phyloP scores from a whole-genome alignment of 495 filamentous ascomycete species.

The Neurospora sp. region DNA sequence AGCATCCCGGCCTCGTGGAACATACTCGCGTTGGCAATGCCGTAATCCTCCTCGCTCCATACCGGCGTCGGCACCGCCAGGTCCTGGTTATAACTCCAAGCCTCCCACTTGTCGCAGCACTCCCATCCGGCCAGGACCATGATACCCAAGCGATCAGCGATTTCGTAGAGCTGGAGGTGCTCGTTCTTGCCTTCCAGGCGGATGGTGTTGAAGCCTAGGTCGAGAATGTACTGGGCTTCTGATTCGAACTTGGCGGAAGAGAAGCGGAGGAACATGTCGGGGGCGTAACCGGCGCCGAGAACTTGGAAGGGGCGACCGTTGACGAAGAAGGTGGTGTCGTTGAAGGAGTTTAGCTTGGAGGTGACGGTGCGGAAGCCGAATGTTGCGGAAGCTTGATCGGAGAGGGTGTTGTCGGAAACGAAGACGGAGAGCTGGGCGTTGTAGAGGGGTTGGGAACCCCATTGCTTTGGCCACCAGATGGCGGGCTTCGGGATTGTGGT shows the following conservation, averaged over 20 bases:
- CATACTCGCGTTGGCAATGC: slow-evolving; percentile 43
- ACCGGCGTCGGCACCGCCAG: slow-evolving; percentile 25
- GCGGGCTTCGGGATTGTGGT: slow-evolving; percentile 26
- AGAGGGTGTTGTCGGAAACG: slow-evolving; percentile 25
- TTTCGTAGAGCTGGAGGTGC: slow-evolving; percentile 47
- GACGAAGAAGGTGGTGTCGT: slow-evolving; percentile 46
- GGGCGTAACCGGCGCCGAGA: slow-evolving; percentile 47
- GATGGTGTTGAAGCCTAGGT: slow-evolving; percentile 53
- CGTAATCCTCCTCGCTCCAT: slow-evolving; percentile 46
- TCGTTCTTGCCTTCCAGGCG: slow-evolving; percentile 58
- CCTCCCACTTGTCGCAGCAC: slow-evolving; percentile 63
- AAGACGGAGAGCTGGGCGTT: slow-evolving; percentile 27
- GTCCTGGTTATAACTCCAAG: slow-evolving; percentile 52
- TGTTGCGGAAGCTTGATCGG: slow-evolving; percentile 27
- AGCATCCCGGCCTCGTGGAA: slow-evolving; percentile 50
- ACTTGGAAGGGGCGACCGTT: slow-evolving; percentile 51
- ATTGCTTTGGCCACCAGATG: slow-evolving; percentile 42
- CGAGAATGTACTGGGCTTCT: slow-evolving; percentile 42
- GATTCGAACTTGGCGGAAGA: slow-evolving; percentile 29
- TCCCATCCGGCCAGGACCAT: slow-evolving; percentile 59
- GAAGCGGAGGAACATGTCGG: slow-evolving; percentile 54
- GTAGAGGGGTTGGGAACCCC: slow-evolving; percentile 38
- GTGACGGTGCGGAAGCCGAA: slow-evolving; percentile 51
- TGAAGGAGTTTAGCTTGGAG: slow-evolving; percentile 37
- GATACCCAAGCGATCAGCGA: slow-evolving; percentile 48